Evolutionary conservation across 2,329 filamentous ascomycete genomes (phyloP).

Genomic region (Cladosporium sp.): DNA sequence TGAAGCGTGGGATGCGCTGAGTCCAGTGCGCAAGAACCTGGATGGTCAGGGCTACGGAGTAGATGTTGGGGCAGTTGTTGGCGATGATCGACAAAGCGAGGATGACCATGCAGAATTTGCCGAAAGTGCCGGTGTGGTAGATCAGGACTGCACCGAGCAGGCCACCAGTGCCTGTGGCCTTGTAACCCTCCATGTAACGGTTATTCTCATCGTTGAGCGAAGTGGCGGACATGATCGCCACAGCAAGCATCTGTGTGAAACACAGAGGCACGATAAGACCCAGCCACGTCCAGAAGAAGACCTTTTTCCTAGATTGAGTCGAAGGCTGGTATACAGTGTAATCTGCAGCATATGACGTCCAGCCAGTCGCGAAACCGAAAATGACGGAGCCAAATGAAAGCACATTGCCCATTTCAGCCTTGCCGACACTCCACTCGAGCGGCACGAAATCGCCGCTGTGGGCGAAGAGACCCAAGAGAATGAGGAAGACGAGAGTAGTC

Average conservation of each 20-base stretch:
- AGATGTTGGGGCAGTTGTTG: constrained; percentile 49
- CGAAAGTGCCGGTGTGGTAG: constrained; percentile 58
- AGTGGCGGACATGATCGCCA: constrained; percentile 65
- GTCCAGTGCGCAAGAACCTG: constrained; percentile 60
- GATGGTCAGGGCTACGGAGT: constrained; percentile 63
- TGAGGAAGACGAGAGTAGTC: constrained; percentile 67
- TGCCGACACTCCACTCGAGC: constrained; percentile 57
- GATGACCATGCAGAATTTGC: constrained; percentile 60
- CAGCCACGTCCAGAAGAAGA: constrained; percentile 66
- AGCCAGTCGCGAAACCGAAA: constrained; percentile 67
- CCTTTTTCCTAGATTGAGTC: constrained; percentile 53
- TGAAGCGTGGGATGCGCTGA: constrained; percentile 60
- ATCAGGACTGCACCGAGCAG: constrained; percentile 63
- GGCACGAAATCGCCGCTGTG: constrained; percentile 62
- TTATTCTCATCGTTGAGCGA: constrained; percentile 50
- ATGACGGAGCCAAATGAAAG: constrained; percentile 65
- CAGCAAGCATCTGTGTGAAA: constrained; percentile 70
- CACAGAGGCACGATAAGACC: constrained; percentile 68
- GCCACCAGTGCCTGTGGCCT: constrained; percentile 58
- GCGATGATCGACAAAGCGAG: constrained; percentile 43
- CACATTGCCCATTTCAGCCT: constrained; percentile 55
- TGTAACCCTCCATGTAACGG: constrained; percentile 54
- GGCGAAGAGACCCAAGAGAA: constrained; percentile 64
- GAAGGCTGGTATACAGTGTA: constrained; percentile 76
- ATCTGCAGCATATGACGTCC: constrained; percentile 71